Percentiles rank a stretch among this genome's conserved stretches.
Evolutionary conservation across 2,329 filamentous ascomycete genomes (phyloP).

Genomic region (Talaromyces sp.): DNA sequence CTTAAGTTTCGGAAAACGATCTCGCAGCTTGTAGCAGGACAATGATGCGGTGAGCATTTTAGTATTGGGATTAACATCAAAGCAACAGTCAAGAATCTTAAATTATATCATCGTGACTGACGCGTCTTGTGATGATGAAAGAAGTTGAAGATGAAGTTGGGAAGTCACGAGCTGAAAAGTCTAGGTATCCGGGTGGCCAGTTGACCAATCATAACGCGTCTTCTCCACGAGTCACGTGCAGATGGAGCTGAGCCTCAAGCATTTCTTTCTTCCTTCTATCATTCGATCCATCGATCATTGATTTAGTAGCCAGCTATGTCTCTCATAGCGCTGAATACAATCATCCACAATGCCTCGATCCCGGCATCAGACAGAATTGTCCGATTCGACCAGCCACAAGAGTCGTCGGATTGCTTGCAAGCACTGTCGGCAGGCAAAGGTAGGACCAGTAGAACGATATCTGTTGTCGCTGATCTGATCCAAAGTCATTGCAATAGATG

Average conservation of each 20-base stretch:
- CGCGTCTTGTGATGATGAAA: not conserved
- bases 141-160: not conserved
- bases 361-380: not conserved
- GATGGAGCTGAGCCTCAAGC: not conserved
- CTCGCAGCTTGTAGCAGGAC: not conserved
- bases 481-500: not conserved
- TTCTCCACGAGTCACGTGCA: not conserved
- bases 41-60: not conserved
- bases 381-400: not conserved
- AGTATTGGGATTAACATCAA: not conserved
- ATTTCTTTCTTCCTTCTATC: not conserved
- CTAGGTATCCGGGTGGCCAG: too few relatives aligned
- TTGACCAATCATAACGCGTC: not conserved
- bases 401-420: conserved; percentile 12
- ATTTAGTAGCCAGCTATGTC: not conserved
- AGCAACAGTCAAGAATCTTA: not conserved
- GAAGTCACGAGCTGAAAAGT: not conserved
- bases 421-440: conserved; percentile 17
- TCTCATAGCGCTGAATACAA: not conserved
- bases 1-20: not conserved
- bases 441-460: not conserved
- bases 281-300: not conserved
- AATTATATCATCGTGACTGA: not conserved
- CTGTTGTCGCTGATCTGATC: not conserved
- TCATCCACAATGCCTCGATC: conserved; percentile 1